phyloP scores from a whole-genome alignment of 163 green algal species.

The Chlamydomonas reinhardtii region DNA sequence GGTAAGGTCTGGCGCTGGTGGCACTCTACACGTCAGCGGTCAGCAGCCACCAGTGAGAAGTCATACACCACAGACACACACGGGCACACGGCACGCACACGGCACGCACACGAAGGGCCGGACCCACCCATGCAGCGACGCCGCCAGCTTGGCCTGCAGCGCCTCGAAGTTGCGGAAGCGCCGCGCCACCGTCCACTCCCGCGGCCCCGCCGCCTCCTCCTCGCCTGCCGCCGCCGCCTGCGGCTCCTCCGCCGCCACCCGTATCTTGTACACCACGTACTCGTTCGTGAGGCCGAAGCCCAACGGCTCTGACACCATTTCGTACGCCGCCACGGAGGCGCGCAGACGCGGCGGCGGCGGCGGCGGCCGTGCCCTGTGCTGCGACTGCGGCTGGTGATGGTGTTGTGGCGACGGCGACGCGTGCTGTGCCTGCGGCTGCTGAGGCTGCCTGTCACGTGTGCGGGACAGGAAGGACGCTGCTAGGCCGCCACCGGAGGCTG shows the following conservation, averaged over 20 bases:
- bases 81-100: too few relatives aligned
- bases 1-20: too few relatives aligned
- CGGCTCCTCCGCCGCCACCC: constrained; percentile 64
- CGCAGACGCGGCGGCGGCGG: neutral
- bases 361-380: neutral
- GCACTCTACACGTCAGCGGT: too few relatives aligned
- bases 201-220: neutral
- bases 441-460: neutral
- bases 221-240: too few relatives aligned
- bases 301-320: constrained; percentile 21
- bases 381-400: neutral
- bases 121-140: constrained; percentile 4
- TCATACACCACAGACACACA: too few relatives aligned
- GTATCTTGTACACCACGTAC: constrained; percentile 53
- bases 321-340: constrained; percentile 31
- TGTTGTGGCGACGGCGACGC: neutral
- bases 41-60: too few relatives aligned
- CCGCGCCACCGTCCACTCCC: constrained; percentile 81
- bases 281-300: constrained; percentile 22
- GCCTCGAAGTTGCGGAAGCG: constrained; percentile 84
- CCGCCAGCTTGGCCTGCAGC: constrained; percentile 74
- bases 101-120: too few relatives aligned
- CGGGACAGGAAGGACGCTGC: too few relatives aligned
- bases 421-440: constrained; percentile 3
- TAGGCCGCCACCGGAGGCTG: neutral